Percentiles rank a stretch among this genome's conserved stretches.
Evolutionary conservation across 2,329 filamentous ascomycete species (phyloP).

Genomic region (Diaporthe sp.): DNA sequence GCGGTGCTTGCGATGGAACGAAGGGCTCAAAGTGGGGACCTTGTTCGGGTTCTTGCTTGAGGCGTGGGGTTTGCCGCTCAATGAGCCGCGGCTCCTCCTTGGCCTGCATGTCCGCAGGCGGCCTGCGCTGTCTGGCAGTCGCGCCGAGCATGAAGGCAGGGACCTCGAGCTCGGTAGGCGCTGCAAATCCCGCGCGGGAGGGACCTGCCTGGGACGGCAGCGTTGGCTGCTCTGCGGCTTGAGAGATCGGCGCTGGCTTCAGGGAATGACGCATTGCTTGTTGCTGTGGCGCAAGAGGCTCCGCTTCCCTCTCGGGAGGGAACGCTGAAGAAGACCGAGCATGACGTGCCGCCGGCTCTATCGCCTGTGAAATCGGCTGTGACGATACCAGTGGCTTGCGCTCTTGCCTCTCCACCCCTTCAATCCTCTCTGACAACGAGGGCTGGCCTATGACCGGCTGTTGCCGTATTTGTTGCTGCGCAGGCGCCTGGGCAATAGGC

Average conservation of each 20-base stretch:
- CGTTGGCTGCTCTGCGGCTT: conserved; percentile 45
- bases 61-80: conserved; percentile 50
- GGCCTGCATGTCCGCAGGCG: conserved; percentile 46
- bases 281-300: conserved; percentile 46
- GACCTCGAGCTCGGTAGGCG: conserved; percentile 33
- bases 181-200: conserved; percentile 44
- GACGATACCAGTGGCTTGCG: conserved; percentile 39
- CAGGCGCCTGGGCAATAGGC: conserved; percentile 52
- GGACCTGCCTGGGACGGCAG: conserved; percentile 50
- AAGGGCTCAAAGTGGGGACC: conserved; percentile 63
- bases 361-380: conserved; percentile 35
- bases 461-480: conserved; percentile 45
- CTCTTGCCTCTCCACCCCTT: conserved; percentile 34
- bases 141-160: conserved; percentile 31
- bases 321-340: conserved; percentile 36
- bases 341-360: conserved; percentile 38
- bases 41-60: conserved; percentile 67
- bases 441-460: conserved; percentile 46
- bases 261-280: conserved; percentile 56
- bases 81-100: conserved; percentile 48
- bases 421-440: conserved; percentile 37
- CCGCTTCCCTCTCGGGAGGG: conserved; percentile 38
- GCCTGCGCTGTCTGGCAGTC: conserved; percentile 52
- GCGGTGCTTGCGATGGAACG: conserved; percentile 55
- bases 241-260: conserved; percentile 52